Conservation (phyloP, 2,329 filamentous ascomycete genomes). For the Podosphaera xanthii region DNA sequence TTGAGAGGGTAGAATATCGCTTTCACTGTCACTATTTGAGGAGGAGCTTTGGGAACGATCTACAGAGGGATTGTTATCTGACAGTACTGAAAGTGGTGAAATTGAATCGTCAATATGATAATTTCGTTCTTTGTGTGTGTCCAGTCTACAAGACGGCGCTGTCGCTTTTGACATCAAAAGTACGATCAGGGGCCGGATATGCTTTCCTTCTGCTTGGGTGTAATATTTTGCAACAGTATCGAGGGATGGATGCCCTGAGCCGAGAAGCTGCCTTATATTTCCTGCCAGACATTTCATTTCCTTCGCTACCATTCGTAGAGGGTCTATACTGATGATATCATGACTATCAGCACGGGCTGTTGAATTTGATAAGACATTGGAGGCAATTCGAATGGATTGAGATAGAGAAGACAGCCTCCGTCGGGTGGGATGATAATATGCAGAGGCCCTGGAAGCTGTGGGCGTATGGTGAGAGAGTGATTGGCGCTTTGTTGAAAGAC, state of each 20-base stretch:
- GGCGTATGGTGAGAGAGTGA: conserved; percentile 4
- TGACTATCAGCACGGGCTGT: conserved; percentile 33
- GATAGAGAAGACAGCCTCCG: conserved; percentile 45
- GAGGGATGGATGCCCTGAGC: conserved; percentile 80
- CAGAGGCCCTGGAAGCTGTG: conserved; percentile 4
- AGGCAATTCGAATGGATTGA: conserved; percentile 46
- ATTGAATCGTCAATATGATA: conserved; percentile 28
- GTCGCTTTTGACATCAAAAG: conserved; percentile 92
- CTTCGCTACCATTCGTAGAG: conserved; percentile 72
- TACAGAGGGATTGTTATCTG: conserved; percentile 58
- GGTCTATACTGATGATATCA: conserved; percentile 56
- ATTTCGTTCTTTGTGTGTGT: conserved; percentile 19
- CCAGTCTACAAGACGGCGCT: conserved; percentile 45
- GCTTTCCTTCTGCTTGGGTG: conserved; percentile 87
- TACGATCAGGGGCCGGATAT: conserved; percentile 82
- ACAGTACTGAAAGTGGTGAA: conserved; percentile 37
- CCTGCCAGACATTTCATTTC: conserved; percentile 92
- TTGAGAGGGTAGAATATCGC: conserved; percentile 76
- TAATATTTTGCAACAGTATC: conserved; percentile 97
- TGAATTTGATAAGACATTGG: conserved; percentile 48
- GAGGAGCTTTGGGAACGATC: conserved; percentile 22
- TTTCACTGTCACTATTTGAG: conserved; percentile 19
- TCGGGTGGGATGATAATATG: conserved; percentile 19
- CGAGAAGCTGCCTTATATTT: conserved; percentile 80
- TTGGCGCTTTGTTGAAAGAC: conserved; percentile 18